These are phyloP conservation scores for Cladosporium sp. DNA, from an alignment of 2,329 filamentous ascomycete genomes.

Conservation along the genomic window DNA sequence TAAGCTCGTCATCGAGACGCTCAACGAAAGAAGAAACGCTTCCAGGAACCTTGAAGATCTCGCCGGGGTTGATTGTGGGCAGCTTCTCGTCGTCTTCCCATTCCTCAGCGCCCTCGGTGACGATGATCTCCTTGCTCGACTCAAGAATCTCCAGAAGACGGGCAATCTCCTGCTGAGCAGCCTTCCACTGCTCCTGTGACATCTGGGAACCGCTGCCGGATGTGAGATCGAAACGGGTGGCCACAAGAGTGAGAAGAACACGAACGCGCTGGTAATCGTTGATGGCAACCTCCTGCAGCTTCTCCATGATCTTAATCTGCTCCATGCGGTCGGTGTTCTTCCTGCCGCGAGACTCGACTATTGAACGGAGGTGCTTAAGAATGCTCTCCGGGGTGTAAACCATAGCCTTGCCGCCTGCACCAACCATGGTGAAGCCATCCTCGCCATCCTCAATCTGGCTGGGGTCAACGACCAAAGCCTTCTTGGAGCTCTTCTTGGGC, in stretches of 20 bases:
- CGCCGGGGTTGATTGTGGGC: constrained; percentile 65
- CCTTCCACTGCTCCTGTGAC: constrained; percentile 95
- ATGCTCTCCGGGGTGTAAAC: constrained; percentile 97
- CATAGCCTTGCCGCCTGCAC: constrained; percentile 80
- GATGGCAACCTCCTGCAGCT: constrained; percentile 79
- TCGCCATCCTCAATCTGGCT: constrained; percentile 59
- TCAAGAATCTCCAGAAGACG: constrained; percentile 76
- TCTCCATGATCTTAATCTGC: constrained; percentile 97
- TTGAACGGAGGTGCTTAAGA: constrained; percentile 89
- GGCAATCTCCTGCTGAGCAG: constrained; percentile 80
- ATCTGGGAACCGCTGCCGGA: constrained; percentile 76
- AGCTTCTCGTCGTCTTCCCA: constrained; percentile 99
- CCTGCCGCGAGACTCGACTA: constrained; percentile 93
- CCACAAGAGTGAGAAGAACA: constrained; percentile 84
- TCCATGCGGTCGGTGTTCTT: constrained; percentile 96
- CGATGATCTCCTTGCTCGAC: constrained; percentile 72
- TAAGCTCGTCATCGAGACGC: constrained; percentile 94
- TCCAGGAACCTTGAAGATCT: constrained; percentile 87
- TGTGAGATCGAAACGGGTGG: constrained; percentile 89
- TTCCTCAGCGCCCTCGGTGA: constrained; percentile 83
- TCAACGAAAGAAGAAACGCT: constrained; percentile 93
- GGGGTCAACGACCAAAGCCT: constrained; percentile 49
- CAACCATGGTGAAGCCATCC: constrained; percentile 84
- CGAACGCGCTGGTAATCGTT: constrained; percentile 93
- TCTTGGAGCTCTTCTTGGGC: constrained; percentile 48